Conservation (phyloP, 805 yeast genomes). For the Candida odintsovae region DNA sequence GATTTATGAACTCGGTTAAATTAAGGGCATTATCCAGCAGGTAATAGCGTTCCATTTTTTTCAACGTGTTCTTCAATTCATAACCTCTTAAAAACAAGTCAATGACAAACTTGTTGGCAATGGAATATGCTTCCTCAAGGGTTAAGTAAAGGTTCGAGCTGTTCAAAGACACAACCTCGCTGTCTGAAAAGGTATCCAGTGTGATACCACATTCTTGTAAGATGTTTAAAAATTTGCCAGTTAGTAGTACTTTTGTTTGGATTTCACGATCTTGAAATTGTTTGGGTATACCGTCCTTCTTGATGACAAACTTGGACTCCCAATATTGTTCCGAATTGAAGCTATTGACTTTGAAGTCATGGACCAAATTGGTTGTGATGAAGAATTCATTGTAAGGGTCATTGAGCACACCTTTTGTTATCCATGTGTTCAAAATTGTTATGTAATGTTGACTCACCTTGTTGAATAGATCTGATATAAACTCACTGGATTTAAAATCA, state of each 20-base stretch:
- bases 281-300: conserved; percentile 68
- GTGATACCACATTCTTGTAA: conserved; percentile 53
- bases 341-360: conserved; percentile 21
- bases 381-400: conserved; percentile 84
- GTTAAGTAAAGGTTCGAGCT: conserved; percentile 45
- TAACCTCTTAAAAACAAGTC: conserved; percentile 57
- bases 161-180: conserved; percentile 28
- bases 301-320: conserved; percentile 68
- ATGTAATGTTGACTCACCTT: conserved; percentile 60
- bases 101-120: conserved; percentile 61
- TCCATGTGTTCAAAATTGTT: conserved; percentile 72
- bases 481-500: conserved; percentile 47
- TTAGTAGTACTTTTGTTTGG: conserved; percentile 61
- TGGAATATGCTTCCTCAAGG: conserved; percentile 53
- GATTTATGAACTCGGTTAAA: conserved; percentile 47
- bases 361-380: conserved; percentile 35
- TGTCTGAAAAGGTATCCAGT: conserved; percentile 14
- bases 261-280: conserved; percentile 50
- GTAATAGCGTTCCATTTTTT: conserved; percentile 49
- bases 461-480: conserved; percentile 48
- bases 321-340: conserved; percentile 56
- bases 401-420: conserved; percentile 60
- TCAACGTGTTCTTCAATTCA: conserved; percentile 41
- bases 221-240: conserved; percentile 83
- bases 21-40: conserved; percentile 46